Base-by-base conservation (phyloP, 2,329 filamentous ascomycete genomes). In the Teratosphaeria gauchensis region DNA sequence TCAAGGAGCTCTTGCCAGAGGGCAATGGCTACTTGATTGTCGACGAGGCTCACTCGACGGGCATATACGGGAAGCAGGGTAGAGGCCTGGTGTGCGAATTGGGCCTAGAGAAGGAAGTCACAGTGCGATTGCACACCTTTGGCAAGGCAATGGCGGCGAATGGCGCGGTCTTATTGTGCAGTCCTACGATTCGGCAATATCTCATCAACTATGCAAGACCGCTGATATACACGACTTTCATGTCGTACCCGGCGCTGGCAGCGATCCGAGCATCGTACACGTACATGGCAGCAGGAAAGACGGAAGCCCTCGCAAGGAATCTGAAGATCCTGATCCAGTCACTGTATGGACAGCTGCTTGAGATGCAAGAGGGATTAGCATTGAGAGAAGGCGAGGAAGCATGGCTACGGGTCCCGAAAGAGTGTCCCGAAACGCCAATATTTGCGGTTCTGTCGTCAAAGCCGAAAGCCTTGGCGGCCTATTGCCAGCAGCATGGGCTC, bases 191-290 rank as follows among this genome's bases (percentile, higher is more conserved):
- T 0, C 76, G 85, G 28, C 73, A 82, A 1, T 90, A 89, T 62
- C 76, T 90, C 56, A 81, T 90, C 71, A 90, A 91, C 67, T 90
- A 90, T 66, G 86, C 87, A 0, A 82, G 87, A n/a, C 84, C 82
- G 1, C 73, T 90, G 51, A 89, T 90, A 57, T 91, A 89, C 70
- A 89, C 87, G 0, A 90, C 87, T 0, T 85, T 86, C 32, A 79
- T 88, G 73, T 80, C 83, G 0, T 83, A 83, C 48, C 82, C 85
- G 0, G 78, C 80, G 1, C 76, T 88, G 1, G 81, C 81, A 0
- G 80, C 80, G 14, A 84, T 88, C 56, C 74, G 78, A 51, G 77
- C 81, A 0, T 77, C 79, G 0, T 88, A 86, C 65, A 76, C 79
- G 7, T 78, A 84, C 33, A 73, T 89, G n/a, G 69, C 68, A 8